phyloP scores from a whole-genome alignment of 2,329 filamentous ascomycete genomes.

The Aspergillus transmontanensis region DNA sequence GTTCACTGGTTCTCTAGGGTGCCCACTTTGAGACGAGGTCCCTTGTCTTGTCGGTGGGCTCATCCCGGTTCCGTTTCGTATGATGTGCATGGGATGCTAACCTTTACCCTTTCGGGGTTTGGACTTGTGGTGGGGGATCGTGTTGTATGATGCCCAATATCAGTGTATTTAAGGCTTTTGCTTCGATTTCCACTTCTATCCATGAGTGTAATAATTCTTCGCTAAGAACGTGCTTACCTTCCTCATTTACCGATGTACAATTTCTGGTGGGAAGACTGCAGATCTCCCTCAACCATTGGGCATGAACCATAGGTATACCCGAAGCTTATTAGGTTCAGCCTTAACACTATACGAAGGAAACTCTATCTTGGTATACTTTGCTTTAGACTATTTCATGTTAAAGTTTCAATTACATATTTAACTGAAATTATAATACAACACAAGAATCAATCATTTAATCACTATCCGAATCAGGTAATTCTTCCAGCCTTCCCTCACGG shows the following conservation, averaged over 20 bases:
- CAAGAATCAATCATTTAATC: conserved; percentile 23
- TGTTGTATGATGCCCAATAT: too few species aligned
- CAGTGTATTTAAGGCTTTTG: too few species aligned
- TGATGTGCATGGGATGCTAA: background rate
- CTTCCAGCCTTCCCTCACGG: conserved; percentile 70
- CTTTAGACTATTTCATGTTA: background rate
- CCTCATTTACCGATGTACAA: too few species aligned
- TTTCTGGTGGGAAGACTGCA: background rate
- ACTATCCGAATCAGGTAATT: conserved; percentile 60
- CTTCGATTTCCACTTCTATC: too few species aligned
- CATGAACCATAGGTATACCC: background rate
- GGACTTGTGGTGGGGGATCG: too few species aligned
- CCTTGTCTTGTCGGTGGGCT: background rate
- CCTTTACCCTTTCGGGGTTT: background rate
- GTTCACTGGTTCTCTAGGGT: background rate
- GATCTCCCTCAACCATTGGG: background rate
- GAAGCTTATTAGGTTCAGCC: background rate
- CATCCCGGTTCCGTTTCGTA: background rate
- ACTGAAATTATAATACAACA: background rate
- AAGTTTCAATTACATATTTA: background rate
- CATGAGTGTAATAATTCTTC: too few species aligned
- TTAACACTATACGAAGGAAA: background rate
- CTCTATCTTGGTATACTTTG: background rate
- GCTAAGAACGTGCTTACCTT: too few species aligned
- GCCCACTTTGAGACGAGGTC: background rate